These are phyloP conservation scores for Solanum hybrid DNA, from an alignment of 305 asterid genomes.

Conservation along the genomic window DNA sequence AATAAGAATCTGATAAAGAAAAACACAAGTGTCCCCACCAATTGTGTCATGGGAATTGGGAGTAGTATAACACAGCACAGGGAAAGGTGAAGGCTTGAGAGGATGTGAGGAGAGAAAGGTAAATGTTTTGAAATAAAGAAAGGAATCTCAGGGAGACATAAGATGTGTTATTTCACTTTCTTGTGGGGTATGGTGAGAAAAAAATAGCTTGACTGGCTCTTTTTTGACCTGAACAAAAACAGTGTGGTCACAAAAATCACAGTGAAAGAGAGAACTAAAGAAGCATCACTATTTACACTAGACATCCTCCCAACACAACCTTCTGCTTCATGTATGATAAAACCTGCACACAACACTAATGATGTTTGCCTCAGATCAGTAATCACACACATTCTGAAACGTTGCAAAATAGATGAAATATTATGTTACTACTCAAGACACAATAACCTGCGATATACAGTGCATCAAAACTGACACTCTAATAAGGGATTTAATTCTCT, in stretches of 20 bases:
- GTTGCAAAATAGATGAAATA: not conserved
- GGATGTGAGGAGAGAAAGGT: constrained; percentile 1
- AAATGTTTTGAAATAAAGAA: constrained; percentile 20
- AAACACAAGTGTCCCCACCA: constrained; percentile 13
- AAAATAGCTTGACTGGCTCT: constrained; percentile 19
- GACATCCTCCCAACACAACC: constrained; percentile 4
- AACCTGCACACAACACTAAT: not conserved
- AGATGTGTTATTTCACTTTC: constrained; percentile 43
- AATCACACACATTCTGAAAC: not conserved
- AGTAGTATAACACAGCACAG: not conserved
- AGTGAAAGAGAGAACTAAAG: constrained; percentile 9
- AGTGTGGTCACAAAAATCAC: constrained; percentile 11
- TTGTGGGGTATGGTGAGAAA: constrained; percentile 34
- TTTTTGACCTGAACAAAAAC: constrained; percentile 23
- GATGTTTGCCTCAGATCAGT: not conserved
- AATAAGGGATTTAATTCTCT: not conserved
- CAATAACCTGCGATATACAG: not conserved
- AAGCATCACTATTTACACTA: constrained; percentile 15
- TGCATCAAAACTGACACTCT: not conserved
- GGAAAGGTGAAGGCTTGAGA: not conserved
- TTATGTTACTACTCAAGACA: not conserved
- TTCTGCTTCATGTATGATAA: not conserved
- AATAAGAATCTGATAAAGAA: not conserved
- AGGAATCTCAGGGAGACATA: constrained; percentile 39
- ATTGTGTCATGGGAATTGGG: constrained; percentile 8